Evolutionary conservation across 169 alveolate genomes (phyloP), one percentile per base, ranked within the genome.

Genomic region (Eimeria acervulina): DNA sequence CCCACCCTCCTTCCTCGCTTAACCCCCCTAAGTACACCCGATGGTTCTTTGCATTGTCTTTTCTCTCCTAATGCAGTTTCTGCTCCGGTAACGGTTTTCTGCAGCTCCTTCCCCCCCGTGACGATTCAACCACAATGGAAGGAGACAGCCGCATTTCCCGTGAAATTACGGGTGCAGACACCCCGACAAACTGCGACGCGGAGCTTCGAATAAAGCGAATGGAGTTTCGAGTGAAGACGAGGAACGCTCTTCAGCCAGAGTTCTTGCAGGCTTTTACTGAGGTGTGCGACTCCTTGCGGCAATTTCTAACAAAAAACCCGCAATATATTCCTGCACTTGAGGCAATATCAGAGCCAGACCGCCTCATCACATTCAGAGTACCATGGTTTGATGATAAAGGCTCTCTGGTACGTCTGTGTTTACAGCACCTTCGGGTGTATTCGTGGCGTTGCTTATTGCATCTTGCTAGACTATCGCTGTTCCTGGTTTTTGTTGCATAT

Each of bases 331-430:
- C 97, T 55, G 95, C 96, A 61, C 91, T 98, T 66, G 97, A 95
- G 85, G 95, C 72, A 95, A 70, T 97, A 63, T 90, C 97, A 51
- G 98, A 98, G 94, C 98, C 98, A 33, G 98, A 98, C 90, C 95
- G 98, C 59, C 93, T 95, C 38, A 61, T 97, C 72, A 94, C 97
- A 28, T 97, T 98, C 91, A 80, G 98, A 55, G 98, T 96, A 44
- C 97, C 98, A 33, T 97, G 98, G 98, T 84, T 97, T 40, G 98
- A 97, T 94, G 98, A 98, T 90, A 89, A 96, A 55, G 98, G 98
- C 68, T 78, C 97, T 21, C 95, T 81, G 13, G 96, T 95, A 59
- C 7, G 94, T 17, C 28, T 33, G 93, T 21, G n/a, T n/a, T n/a
- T 15, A 33, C n/a, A 28, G 38, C 28, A n/a, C 85, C 38, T 28